phyloP scores from a whole-genome alignment of 2,329 filamentous ascomycete genomes.

The Aspergillus pseudonomiae region DNA sequence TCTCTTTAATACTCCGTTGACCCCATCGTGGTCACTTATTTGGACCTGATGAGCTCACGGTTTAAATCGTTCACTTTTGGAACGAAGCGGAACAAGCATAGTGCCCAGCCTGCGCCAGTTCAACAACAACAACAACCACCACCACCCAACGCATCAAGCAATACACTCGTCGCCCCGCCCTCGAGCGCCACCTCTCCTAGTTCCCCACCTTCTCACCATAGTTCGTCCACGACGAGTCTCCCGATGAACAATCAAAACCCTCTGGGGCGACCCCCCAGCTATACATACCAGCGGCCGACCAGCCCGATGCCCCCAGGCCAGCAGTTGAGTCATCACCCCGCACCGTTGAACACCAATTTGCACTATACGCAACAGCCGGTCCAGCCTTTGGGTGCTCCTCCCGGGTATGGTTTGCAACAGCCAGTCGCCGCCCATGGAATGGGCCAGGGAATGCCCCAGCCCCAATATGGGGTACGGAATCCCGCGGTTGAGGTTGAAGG shows the following conservation, averaged over 20 bases:
- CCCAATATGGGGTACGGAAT: slow-evolving; percentile 36
- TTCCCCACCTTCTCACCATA: slow-evolving; percentile 43
- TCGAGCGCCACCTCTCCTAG: slow-evolving; percentile 38
- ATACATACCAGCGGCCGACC: slow-evolving; percentile 59
- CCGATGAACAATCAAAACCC: slow-evolving; percentile 60
- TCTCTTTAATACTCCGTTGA: slow-evolving; percentile 12
- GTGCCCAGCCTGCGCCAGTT: slow-evolving; percentile 37
- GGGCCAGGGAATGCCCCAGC: slow-evolving; percentile 28
- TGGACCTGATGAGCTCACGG: slow-evolving; percentile 56
- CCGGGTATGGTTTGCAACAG: slow-evolving; percentile 49
- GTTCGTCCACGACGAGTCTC: slow-evolving; percentile 54
- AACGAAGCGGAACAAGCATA: slow-evolving; percentile 55
- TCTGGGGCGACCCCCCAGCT: slow-evolving; percentile 65
- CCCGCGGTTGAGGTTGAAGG: slow-evolving; percentile 74
- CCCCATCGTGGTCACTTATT: slow-evolving; percentile 32
- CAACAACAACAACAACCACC: slow-evolving; percentile 20
- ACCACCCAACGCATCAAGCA: slow-evolving; percentile 34
- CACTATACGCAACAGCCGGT: slow-evolving; percentile 50
- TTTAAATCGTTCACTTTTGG: slow-evolving; percentile 54
- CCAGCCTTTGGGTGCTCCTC: slow-evolving; percentile 44
- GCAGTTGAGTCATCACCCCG: slow-evolving; percentile 48
- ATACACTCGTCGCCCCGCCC: slow-evolving; percentile 37
- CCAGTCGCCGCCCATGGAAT: slow-evolving; percentile 31
- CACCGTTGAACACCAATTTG: slow-evolving; percentile 59
- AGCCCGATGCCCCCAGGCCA: slow-evolving; percentile 55